Percentiles rank a stretch among this genome's conserved stretches.
phyloP scores from a whole-genome alignment of 371 early-diverging fungal species.

The Rhizopus delemar region DNA sequence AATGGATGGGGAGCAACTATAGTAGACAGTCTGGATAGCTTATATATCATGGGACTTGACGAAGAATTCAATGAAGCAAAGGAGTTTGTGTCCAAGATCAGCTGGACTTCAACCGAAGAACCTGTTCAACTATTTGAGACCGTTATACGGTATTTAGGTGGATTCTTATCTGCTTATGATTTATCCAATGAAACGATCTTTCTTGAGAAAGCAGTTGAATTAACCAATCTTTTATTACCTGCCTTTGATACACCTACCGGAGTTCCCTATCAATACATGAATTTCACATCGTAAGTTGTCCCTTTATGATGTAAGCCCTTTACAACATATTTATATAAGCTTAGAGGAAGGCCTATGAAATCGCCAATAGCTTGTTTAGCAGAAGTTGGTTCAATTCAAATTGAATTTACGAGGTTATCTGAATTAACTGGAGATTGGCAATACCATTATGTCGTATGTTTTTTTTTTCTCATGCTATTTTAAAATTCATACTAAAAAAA shows the following conservation, averaged over 20 bases:
- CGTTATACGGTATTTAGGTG: conserved; percentile 86
- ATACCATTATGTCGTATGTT: conserved; percentile 56
- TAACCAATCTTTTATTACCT: conserved; percentile 57
- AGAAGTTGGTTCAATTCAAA: conserved; percentile 83
- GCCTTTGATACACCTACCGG: conserved; percentile 65
- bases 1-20: conserved; percentile 63
- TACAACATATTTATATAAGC: conserved; percentile 23
- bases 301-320: conserved; percentile 50
- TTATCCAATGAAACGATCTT: conserved; percentile 51
- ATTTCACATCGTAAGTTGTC: conserved; percentile 44
- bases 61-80: conserved; percentile 72
- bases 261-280: conserved; percentile 55
- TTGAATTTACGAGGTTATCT: conserved; percentile 84
- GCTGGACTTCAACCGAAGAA: conserved; percentile 34
- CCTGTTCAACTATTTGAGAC: conserved; percentile 76
- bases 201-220: conserved; percentile 50
- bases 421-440: conserved; percentile 69
- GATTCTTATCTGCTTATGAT: conserved; percentile 79
- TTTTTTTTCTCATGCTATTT: neutral
- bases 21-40: conserved; percentile 83
- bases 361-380: conserved; percentile 58
- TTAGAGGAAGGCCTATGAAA: conserved; percentile 35
- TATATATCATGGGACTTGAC: conserved; percentile 74
- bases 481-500: neutral
- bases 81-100: conserved; percentile 55